phyloP scores from a whole-genome alignment of 371 early-diverging fungal species.

The Mucor sp. region DNA sequence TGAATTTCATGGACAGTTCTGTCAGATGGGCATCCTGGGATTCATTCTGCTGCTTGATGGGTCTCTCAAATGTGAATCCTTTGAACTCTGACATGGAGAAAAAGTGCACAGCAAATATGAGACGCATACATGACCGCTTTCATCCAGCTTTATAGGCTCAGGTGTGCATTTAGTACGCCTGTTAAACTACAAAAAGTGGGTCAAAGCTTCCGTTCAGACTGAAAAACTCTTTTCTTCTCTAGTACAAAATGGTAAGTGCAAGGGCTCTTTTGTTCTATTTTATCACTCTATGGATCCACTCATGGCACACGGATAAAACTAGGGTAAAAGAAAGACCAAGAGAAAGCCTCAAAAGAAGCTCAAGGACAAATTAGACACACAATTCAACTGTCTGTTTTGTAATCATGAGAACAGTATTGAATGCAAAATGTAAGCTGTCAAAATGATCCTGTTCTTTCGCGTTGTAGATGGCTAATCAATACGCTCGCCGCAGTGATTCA shows the following conservation, averaged over 20 bases:
- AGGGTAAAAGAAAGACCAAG: conserved; percentile 90
- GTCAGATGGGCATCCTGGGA: not conserved
- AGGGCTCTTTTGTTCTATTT: not conserved
- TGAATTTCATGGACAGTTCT: conserved; percentile 3
- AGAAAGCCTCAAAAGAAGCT: conserved; percentile 74
- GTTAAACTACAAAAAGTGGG: not conserved
- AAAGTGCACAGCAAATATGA: not conserved
- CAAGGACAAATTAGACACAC: conserved; percentile 75
- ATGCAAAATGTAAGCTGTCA: conserved; percentile 67
- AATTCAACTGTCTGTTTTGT: conserved; percentile 91
- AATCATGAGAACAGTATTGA: conserved; percentile 86
- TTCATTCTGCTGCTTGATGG: not conserved
- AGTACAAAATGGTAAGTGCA: not conserved
- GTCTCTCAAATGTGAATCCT: conserved; percentile 20
- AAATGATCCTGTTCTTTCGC: not conserved
- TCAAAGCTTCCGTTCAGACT: not conserved
- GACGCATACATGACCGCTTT: no score
- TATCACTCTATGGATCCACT: not conserved
- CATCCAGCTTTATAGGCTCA: no score
- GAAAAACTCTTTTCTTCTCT: conserved; percentile 1
- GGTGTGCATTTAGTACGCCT: not conserved
- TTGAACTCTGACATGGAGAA: conserved; percentile 10
- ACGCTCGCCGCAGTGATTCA: conserved; percentile 34
- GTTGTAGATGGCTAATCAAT: not conserved
- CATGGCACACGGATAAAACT: not conserved